These are phyloP conservation scores for Syncephalastrum contaminatum DNA, from an alignment of 371 early-diverging fungal genomes.

Conservation along the genomic window DNA sequence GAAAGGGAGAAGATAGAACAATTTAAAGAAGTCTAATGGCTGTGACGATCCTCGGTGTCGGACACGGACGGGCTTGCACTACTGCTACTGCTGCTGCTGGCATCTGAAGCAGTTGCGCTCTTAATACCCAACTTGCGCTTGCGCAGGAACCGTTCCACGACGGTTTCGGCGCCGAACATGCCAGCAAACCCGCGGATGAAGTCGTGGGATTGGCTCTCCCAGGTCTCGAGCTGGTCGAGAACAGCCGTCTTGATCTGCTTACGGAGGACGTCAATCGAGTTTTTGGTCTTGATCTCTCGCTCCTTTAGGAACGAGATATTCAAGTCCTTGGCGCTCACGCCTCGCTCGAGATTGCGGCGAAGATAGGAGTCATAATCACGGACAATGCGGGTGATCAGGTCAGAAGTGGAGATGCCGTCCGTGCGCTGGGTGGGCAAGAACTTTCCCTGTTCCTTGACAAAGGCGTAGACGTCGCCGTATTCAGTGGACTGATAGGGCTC, in stretches of 20 bases:
- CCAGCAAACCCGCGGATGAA: slow-evolving; percentile 68
- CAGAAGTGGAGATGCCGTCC: slow-evolving; percentile 93
- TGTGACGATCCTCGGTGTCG: neutral
- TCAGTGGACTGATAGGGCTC: slow-evolving; percentile 86
- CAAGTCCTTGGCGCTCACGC: slow-evolving; percentile 88
- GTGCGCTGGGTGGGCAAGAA: slow-evolving; percentile 94
- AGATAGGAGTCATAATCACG: slow-evolving; percentile 94
- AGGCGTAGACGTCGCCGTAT: slow-evolving; percentile 91
- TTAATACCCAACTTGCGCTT: slow-evolving; percentile 14
- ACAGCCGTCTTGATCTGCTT: slow-evolving; percentile 50
- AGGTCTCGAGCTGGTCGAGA: slow-evolving; percentile 60
- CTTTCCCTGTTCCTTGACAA: slow-evolving; percentile 84
- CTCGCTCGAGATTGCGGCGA: slow-evolving; percentile 90
- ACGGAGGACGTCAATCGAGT: slow-evolving; percentile 65
- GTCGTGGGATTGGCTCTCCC: slow-evolving; percentile 76
- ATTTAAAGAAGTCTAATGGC: neutral
- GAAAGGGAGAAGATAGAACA: neutral
- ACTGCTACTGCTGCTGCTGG: slow-evolving; percentile 9
- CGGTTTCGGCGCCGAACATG: slow-evolving; percentile 68
- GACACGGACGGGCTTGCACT: slow-evolving; percentile 4
- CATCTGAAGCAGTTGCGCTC: slow-evolving; percentile 8
- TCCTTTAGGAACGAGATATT: slow-evolving; percentile 87
- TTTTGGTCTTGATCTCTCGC: slow-evolving; percentile 75
- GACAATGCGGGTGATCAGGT: slow-evolving; percentile 94
- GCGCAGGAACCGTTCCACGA: slow-evolving; percentile 35